These are phyloP conservation scores for Obba rivulosa DNA, from an alignment of 768 basidiomycete genomes.

Conservation along the genomic window DNA sequence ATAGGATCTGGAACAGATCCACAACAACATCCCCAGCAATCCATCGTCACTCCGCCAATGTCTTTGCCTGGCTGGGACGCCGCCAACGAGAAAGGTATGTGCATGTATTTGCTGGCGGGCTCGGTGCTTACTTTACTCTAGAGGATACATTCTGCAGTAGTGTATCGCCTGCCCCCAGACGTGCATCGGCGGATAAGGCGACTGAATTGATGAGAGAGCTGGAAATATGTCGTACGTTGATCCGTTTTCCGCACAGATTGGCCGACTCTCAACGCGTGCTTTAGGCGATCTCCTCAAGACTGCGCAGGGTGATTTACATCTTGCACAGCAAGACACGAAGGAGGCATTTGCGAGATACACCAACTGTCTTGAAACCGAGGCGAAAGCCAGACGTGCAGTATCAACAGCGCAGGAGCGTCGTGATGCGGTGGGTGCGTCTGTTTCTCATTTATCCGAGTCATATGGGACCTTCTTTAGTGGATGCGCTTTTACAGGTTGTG, in stretches of 20 bases:
- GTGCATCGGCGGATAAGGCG: background rate
- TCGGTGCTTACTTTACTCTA: background rate
- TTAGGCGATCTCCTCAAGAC: constrained; percentile 59
- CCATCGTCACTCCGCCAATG: constrained; percentile 14
- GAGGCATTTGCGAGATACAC: constrained; percentile 69
- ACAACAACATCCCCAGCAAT: constrained; percentile 11
- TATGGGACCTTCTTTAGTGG: no score
- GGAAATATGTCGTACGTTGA: constrained; percentile 39
- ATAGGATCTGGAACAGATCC: constrained; percentile 10
- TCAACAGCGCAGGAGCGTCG: constrained; percentile 61
- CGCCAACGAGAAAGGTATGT: constrained; percentile 15
- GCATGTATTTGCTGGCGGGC: background rate
- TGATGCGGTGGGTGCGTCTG: constrained; percentile 48
- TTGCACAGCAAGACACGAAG: constrained; percentile 67
- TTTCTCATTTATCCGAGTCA: no score
- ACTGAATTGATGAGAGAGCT: constrained; percentile 14
- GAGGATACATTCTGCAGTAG: constrained; percentile 5
- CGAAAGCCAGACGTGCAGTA: constrained; percentile 61
- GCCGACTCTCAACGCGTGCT: constrained; percentile 2
- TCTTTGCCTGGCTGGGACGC: constrained; percentile 17
- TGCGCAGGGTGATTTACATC: constrained; percentile 51
- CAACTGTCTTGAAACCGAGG: constrained; percentile 61
- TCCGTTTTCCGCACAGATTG: constrained; percentile 4
- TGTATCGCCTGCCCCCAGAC: constrained; percentile 7
- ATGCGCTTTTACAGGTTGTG: no score